These are phyloP conservation scores for Rhynchospora pubera DNA, from an alignment of 176 grass and related monocot genomes.

Conservation along the genomic window DNA sequence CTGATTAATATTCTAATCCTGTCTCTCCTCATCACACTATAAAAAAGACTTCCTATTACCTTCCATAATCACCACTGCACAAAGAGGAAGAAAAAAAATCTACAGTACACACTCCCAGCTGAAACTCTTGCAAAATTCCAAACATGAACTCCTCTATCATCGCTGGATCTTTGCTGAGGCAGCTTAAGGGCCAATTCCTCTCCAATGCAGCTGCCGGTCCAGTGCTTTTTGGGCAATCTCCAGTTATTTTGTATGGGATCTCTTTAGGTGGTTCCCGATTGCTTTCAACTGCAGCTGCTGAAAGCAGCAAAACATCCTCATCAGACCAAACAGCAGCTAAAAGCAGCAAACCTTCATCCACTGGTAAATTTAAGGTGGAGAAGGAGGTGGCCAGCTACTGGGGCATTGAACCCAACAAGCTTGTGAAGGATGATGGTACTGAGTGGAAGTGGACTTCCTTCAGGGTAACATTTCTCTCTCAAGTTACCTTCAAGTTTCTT, in stretches of 20 bases:
- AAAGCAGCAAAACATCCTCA: not conserved
- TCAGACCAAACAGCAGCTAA: not conserved
- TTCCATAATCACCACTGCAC: not conserved
- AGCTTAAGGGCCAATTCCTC: slow-evolving; percentile 28
- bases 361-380: slow-evolving; percentile 17
- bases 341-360: not conserved
- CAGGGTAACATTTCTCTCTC: slow-evolving; percentile 29
- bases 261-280: not conserved
- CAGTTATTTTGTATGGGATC: not conserved
- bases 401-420: slow-evolving; percentile 52
- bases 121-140: not conserved
- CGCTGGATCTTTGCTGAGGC: slow-evolving; percentile 38
- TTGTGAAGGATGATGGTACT: slow-evolving; percentile 56
- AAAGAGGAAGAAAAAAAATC: not conserved
- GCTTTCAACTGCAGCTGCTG: not conserved
- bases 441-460: slow-evolving; percentile 85
- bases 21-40: not conserved
- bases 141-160: slow-evolving; percentile 46
- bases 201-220: not conserved
- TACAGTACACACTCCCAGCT: too few species aligned
- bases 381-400: slow-evolving; percentile 64
- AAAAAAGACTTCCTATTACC: not conserved
- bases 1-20: not conserved
- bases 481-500: not conserved
- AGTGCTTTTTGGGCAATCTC: not conserved